Conservation (phyloP, 1,284 basidiomycete genomes). For the Boletus austroedulis region DNA sequence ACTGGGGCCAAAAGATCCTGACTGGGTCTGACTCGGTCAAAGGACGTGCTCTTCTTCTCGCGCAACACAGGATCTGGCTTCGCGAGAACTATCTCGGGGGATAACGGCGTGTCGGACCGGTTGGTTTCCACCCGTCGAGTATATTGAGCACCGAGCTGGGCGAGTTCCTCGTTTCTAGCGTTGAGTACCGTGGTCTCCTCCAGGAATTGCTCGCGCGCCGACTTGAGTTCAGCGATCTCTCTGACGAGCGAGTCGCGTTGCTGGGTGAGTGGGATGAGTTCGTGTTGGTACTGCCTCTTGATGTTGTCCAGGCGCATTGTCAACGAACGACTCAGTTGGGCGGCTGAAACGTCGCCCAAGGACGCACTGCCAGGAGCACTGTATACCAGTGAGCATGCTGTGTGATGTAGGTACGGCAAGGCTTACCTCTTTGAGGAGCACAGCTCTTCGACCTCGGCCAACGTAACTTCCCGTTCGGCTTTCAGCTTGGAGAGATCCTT, state of each 20-base stretch:
- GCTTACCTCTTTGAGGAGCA: conserved; percentile 65
- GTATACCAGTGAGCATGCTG: conserved; percentile 22
- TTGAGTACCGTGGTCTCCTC: conserved; percentile 91
- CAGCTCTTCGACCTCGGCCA: conserved; percentile 93
- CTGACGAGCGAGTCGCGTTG: conserved; percentile 78
- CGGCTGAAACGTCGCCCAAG: conserved; percentile 42
- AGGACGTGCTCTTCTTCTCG: conserved; percentile 37
- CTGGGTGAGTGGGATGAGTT: conserved; percentile 80
- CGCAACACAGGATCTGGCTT: conserved; percentile 19
- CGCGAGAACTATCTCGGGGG: conserved; percentile 25
- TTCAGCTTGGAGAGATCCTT: conserved; percentile 83
- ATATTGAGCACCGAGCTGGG: conserved; percentile 81
- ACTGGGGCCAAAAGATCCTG: conserved; percentile 20
- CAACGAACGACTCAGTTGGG: conserved; percentile 68
- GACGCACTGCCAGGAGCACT: conserved; percentile 25
- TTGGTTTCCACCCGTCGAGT: conserved; percentile 65
- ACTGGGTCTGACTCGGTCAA: conserved; percentile 35
- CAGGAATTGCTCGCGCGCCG: conserved; percentile 81
- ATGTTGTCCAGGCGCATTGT: conserved; percentile 87
- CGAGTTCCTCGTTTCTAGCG: conserved; percentile 89
- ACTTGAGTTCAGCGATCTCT: conserved; percentile 86
- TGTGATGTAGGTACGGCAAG: conserved; percentile 7
- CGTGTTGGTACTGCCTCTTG: conserved; percentile 83
- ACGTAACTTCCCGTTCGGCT: conserved; percentile 85
- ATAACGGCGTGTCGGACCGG: conserved; percentile 38